Base-by-base conservation (phyloP, 139 green algal species). In the Pleodorina starrii region DNA sequence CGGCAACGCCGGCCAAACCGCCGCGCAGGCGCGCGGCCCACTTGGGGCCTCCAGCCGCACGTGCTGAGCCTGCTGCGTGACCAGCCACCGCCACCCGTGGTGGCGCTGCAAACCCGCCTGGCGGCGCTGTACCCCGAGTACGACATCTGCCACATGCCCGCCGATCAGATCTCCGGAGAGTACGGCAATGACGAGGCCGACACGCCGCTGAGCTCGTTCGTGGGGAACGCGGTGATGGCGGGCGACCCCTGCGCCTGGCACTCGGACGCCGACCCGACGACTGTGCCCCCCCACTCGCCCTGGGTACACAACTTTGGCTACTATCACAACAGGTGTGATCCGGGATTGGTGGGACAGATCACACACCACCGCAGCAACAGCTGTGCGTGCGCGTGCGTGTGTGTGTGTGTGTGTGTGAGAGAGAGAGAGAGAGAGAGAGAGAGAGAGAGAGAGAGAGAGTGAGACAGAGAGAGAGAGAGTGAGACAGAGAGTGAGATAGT, bases 211-310 rank as follows among this genome's bases (percentile, higher is more conserved):
- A 89, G 74, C 68, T 57, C 44, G 19, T 90, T 91, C 51, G 89
- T 87, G 36, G 96, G 91, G 38, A 98, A 97, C 81, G 95, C 96
- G 1, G 94, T 95, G 11, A 90, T 96, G 84, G 32, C 60, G 9
- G 95, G 94, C 3, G 96, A 98, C 90, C 85, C 69, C 36, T 98
- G 94, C 72, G 43, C 57, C 9, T 98, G 89, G 86, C 96, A 98
- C 84, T 82, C 96, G 2, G 96, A 98, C 84, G 95, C 95, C 0
- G 96, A 98, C 92, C 96, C 96, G 29, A 88, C 90, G 40, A 90
- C 69, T 46, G 90, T 97, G 40, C 95, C 92, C 1, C 88, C 92
- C 16, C 78, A 85, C 72, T 95, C 92, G 12, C 89, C 88, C 19
- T 97, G 92, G 91, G 90, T 92, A 0, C 85, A 93, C 14, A 82